phyloP scores from a whole-genome alignment of 23 red algal species.

The Gracilaria gracilis region DNA sequence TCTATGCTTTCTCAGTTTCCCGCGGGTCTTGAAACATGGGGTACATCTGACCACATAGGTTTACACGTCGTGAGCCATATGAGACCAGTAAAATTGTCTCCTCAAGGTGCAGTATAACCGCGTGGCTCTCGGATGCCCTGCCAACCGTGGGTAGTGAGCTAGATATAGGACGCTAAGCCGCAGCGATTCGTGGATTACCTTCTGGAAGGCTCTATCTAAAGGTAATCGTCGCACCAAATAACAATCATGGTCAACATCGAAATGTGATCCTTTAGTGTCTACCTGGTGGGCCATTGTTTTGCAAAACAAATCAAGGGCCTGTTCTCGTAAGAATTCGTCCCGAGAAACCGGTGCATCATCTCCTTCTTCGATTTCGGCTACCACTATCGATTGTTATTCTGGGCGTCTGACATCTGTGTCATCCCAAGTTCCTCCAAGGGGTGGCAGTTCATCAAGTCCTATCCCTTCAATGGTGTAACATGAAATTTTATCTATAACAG shows the following conservation, averaged over 20 bases:
- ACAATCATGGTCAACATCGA: background rate
- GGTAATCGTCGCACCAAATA: background rate
- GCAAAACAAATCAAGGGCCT: slow-evolving; percentile 1
- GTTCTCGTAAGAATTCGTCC: slow-evolving; percentile 18
- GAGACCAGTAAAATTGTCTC: background rate
- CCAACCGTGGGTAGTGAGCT: too few relatives aligned
- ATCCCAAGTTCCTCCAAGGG: background rate
- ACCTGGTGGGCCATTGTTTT: background rate
- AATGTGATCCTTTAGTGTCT: background rate
- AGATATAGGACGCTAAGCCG: too few relatives aligned
- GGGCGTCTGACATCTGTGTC: background rate
- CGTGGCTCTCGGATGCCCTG: background rate
- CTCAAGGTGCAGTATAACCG: background rate
- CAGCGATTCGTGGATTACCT: too few relatives aligned
- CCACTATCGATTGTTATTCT: background rate
- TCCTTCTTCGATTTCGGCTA: background rate
- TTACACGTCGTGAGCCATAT: background rate
- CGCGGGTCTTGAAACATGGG: too few relatives aligned
- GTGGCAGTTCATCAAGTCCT: background rate
- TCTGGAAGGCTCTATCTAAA: background rate
- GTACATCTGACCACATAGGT: too few relatives aligned
- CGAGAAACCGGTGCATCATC: background rate
- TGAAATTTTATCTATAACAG: background rate
- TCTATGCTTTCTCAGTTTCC: too few relatives aligned
- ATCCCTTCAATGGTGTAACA: background rate